A percentile compares a stretch with the other conserved stretches of the same genome.
phyloP scores from a whole-genome alignment of 495 filamentous ascomycete species.

The Aspergillus avenaceus region DNA sequence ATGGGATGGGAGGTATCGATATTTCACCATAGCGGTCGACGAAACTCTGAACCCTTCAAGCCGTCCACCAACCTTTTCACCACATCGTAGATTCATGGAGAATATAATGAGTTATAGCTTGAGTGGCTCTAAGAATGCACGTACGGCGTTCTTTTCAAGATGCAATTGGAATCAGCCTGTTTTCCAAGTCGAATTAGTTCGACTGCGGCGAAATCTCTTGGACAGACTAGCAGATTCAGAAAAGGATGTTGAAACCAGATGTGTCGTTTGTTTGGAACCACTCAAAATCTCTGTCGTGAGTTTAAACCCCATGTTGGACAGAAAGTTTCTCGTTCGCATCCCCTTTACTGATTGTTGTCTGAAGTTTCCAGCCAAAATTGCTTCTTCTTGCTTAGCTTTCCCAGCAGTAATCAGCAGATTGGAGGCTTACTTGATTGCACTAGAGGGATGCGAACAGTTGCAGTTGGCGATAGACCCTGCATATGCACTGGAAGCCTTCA shows the following conservation, averaged over 20 bases:
- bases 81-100: slow-evolving; percentile 46
- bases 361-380: slow-evolving; percentile 62
- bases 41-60: slow-evolving; percentile 44
- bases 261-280: slow-evolving; percentile 55
- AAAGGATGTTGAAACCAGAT: slow-evolving; percentile 29
- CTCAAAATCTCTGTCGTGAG: slow-evolving; percentile 73
- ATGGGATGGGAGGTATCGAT: slow-evolving; percentile 61
- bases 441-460: slow-evolving; percentile 63
- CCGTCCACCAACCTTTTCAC: slow-evolving; percentile 48
- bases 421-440: slow-evolving; percentile 75
- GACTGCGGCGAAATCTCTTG: slow-evolving; percentile 76
- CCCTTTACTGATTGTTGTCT: slow-evolving; percentile 10
- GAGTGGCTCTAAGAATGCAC: slow-evolving; percentile 54
- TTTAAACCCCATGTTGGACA: too few relatives aligned
- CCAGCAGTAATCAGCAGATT: slow-evolving; percentile 81
- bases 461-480: slow-evolving; percentile 57
- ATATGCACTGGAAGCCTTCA: slow-evolving; percentile 83
- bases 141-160: slow-evolving; percentile 30
- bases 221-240: slow-evolving; percentile 57
- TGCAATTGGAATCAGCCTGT: slow-evolving; percentile 71
- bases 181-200: slow-evolving; percentile 64
- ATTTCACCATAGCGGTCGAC: slow-evolving; percentile 37
- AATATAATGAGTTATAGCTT: slow-evolving; percentile 64
- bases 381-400: slow-evolving; percentile 65
- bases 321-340: not conserved